Base-by-base conservation (phyloP, 139 green algal species). In the Picochlorum sp. region DNA sequence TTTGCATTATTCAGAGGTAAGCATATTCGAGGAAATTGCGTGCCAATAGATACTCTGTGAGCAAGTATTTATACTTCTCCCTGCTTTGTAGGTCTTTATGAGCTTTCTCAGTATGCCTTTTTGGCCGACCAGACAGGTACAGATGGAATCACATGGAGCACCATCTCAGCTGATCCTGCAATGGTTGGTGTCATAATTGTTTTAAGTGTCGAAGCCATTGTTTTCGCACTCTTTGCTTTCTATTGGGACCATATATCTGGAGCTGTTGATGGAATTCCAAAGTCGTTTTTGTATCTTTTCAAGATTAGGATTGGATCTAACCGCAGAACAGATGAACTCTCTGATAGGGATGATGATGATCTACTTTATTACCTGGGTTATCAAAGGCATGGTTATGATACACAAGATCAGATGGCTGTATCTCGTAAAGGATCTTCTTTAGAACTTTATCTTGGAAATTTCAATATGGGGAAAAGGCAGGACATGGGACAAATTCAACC, bases 61-160 rank as follows among this genome's bases (percentile, higher is more conserved):
- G n/a, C n/a, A n/a, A n/a, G n/a, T n/a, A n/a, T n/a, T n/a, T n/a
- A n/a, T n/a, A n/a, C n/a, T n/a, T n/a, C n/a, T 47, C 9, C 5
- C 22, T 47, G 14, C 22, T 47, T 47, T 10, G 10, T n/a, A 47
- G 71, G 59, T 12, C 61, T 85, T 59, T 85, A 74, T 59, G 78
- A 86, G 59, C 57, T 77, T 41, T 37, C 55, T 29, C 76, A 85
- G 64, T 87, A 85, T 47, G 75, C 81, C 6, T 87, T 89, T 69
- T 73, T 85, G 39, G 79, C 74, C 2, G 75, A 73, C 16, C 63
- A 64, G 25, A 81, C 72, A 44, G 67, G 72, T 28, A 72, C 65
- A 7, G 25, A 24, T 31, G 79, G 79, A 7, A 35, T 84, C 22
- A 83, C 73, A 12, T 84, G 68, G 63, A 33, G 25, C 54, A 76